phyloP scores from a whole-genome alignment of 108 stramenopile species.

The Schizochytrium sp. region DNA sequence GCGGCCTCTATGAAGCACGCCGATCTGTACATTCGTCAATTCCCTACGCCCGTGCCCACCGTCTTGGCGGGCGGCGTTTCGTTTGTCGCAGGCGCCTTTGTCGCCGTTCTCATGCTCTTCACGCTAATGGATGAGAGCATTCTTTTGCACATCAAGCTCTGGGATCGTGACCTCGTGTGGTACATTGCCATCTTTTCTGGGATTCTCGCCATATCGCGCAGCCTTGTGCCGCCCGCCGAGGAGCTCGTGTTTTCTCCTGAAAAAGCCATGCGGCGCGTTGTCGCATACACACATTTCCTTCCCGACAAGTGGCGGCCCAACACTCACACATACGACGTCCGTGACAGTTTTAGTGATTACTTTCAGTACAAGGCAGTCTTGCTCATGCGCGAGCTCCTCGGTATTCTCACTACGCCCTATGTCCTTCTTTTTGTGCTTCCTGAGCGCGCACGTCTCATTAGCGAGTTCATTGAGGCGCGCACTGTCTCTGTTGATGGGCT shows the following conservation, averaged over 20 bases:
- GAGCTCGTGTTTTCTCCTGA: neutral
- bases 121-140: slow-evolving; percentile 83
- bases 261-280: neutral
- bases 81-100: slow-evolving; percentile 83
- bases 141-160: slow-evolving; percentile 78
- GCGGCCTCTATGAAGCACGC: slow-evolving; percentile 73
- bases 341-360: neutral
- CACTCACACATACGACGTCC: neutral
- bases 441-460: neutral
- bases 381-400: neutral
- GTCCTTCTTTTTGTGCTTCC: neutral
- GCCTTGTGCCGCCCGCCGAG: neutral
- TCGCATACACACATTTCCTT: neutral
- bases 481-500: neutral
- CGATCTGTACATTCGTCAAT: slow-evolving; percentile 68
- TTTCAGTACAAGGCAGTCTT: neutral
- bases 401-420: neutral
- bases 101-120: slow-evolving; percentile 72
- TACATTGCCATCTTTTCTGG: slow-evolving; percentile 19
- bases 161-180: slow-evolving; percentile 60
- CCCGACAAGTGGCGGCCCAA: neutral
- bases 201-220: neutral
- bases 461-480: neutral
- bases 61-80: slow-evolving; percentile 64
- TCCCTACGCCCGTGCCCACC: slow-evolving; percentile 64